These are phyloP conservation scores for Cryptomeria japonica DNA, from an alignment of 75 land plant species.

Conservation along the genomic window DNA sequence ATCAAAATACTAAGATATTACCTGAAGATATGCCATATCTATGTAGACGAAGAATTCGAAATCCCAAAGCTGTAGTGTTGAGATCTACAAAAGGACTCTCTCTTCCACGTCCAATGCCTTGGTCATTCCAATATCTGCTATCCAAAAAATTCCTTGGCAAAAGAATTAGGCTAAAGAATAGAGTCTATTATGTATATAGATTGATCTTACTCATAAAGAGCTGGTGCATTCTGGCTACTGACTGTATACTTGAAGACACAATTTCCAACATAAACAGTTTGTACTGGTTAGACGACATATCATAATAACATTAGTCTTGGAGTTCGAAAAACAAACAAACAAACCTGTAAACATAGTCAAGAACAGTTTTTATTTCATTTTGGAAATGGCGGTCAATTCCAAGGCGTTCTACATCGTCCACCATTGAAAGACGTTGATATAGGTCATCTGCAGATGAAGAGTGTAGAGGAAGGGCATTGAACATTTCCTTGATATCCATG, in stretches of 20 bases:
- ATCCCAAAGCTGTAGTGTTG: conserved; percentile 43
- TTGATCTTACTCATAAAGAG: too few species aligned
- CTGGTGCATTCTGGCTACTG: too few species aligned
- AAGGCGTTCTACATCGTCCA: neutral
- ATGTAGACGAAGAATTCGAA: conserved; percentile 59
- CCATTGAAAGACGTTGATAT: neutral
- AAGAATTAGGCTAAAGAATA: too few species aligned
- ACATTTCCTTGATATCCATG: neutral
- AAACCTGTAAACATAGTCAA: neutral
- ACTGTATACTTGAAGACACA: too few species aligned
- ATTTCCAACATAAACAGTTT: too few species aligned
- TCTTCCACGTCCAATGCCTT: neutral
- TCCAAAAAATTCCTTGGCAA: neutral
- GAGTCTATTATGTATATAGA: too few species aligned
- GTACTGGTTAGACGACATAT: too few species aligned
- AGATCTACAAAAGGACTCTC: conserved; percentile 15
- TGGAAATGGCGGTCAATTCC: neutral
- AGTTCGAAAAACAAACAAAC: neutral
- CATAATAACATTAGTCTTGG: neutral
- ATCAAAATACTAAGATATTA: too few species aligned
- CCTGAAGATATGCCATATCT: conserved; percentile 50
- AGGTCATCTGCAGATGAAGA: neutral
- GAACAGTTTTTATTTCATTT: neutral
- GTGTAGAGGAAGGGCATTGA: neutral
- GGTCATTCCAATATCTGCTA: neutral